Percentiles rank a stretch among this genome's conserved stretches.
Evolutionary conservation across 1,139 yeast genomes (phyloP).

Genomic region (Suhomyces chickasaworum): DNA sequence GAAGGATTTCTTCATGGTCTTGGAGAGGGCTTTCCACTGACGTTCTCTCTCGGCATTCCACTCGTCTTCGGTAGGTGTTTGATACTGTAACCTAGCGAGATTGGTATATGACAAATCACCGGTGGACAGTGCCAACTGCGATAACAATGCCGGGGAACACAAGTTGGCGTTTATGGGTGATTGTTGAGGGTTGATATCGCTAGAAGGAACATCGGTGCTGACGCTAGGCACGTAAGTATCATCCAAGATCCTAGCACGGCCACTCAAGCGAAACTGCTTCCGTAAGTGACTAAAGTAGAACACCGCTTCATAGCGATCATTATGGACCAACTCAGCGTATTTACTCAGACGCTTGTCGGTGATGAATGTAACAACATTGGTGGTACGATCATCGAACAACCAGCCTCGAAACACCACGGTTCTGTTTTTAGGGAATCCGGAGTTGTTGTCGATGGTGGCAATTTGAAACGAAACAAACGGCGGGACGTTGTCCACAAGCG

Average conservation of each 20-base stretch:
- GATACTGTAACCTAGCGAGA: constrained; percentile 27
- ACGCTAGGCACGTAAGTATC: constrained; percentile 35
- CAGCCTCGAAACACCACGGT: constrained; percentile 77
- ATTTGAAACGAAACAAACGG: constrained; percentile 65
- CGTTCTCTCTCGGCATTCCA: constrained; percentile 65
- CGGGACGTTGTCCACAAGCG: constrained; percentile 30
- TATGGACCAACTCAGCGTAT: constrained; percentile 50
- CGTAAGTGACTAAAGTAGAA: constrained; percentile 64
- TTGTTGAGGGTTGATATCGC: constrained; percentile 13
- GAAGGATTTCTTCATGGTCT: constrained; percentile 61
- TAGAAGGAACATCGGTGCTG: constrained; percentile 24
- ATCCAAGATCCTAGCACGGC: constrained; percentile 56
- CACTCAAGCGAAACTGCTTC: constrained; percentile 74
- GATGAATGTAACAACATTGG: constrained; percentile 68
- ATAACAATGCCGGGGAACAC: constrained; percentile 30
- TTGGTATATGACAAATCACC: constrained; percentile 34
- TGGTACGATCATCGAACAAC: constrained; percentile 66
- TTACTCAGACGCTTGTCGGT: constrained; percentile 75
- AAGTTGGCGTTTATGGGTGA: constrained; percentile 22
- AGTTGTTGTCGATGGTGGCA: constrained; percentile 58
- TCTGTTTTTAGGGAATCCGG: constrained; percentile 63
- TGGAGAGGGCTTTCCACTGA: constrained; percentile 64
- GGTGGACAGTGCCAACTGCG: constrained; percentile 14
- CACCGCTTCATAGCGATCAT: constrained; percentile 70
- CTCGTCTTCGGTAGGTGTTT: constrained; percentile 60